Conservation (phyloP, 495 filamentous ascomycete species). For the Collariella sp. region DNA sequence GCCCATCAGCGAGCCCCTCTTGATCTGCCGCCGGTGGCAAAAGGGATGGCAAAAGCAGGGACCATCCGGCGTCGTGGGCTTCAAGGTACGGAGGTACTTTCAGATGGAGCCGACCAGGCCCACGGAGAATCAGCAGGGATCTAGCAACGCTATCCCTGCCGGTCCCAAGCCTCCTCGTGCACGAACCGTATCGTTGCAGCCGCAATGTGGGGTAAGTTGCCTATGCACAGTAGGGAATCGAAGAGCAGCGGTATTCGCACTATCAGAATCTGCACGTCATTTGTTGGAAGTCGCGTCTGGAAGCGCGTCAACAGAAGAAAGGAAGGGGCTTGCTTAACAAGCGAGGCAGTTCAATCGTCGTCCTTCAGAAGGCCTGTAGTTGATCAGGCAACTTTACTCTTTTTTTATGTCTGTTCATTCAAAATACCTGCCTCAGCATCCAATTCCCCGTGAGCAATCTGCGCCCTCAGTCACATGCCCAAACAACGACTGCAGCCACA, state of each 20-base stretch:
- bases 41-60: too few relatives aligned
- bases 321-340: background rate
- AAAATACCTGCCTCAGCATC: too few relatives aligned
- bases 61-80: too few relatives aligned
- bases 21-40: too few relatives aligned
- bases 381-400: too few relatives aligned
- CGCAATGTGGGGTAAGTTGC: constrained; percentile 20
- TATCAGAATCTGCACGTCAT: background rate
- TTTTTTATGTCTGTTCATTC: too few relatives aligned
- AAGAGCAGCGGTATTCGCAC: background rate
- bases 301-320: background rate
- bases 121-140: background rate
- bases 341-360: too few relatives aligned
- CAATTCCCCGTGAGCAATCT: background rate
- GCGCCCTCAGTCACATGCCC: background rate
- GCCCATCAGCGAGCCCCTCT: too few relatives aligned
- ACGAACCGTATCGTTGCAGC: constrained; percentile 14
- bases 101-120: background rate
- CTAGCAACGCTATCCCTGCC: background rate
- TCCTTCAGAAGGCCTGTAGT: too few relatives aligned
- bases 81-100: background rate
- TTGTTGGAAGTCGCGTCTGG: background rate
- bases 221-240: background rate
- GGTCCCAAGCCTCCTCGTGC: background rate
- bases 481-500: background rate